A percentile compares a stretch with the other conserved stretches of the same genome.
phyloP scores from a whole-genome alignment of 257 asterid species.

The Prunella vulgaris region DNA sequence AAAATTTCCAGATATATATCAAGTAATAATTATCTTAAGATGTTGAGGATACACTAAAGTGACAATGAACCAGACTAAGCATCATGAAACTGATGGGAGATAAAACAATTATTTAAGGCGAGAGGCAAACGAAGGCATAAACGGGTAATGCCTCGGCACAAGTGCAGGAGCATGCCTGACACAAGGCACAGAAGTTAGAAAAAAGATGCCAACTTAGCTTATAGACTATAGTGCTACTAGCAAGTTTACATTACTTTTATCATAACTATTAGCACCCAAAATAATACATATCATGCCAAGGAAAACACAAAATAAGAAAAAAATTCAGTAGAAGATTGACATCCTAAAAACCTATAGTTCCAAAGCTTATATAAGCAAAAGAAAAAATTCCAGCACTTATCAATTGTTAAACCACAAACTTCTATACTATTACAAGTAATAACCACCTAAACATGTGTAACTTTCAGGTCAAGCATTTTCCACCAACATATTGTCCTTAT shows the following conservation, averaged over 20 bases:
- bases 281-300: neutral
- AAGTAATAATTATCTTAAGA: neutral
- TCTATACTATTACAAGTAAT: neutral
- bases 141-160: neutral
- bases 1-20: conserved; percentile 9
- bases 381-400: neutral
- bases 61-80: neutral
- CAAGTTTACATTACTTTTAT: neutral
- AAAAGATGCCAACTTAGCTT: neutral
- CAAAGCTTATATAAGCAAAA: neutral
- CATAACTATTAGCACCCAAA: neutral
- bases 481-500: neutral
- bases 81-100: neutral
- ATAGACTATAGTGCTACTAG: neutral
- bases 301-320: neutral
- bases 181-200: neutral
- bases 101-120: neutral
- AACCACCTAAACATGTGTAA: neutral
- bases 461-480: neutral
- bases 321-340: neutral
- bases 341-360: neutral
- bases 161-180: neutral
- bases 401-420: neutral
- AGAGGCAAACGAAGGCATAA: neutral
- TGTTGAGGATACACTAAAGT: neutral